Base-by-base conservation (phyloP, 495 filamentous ascomycete genomes). In the Thozetella sp. region DNA sequence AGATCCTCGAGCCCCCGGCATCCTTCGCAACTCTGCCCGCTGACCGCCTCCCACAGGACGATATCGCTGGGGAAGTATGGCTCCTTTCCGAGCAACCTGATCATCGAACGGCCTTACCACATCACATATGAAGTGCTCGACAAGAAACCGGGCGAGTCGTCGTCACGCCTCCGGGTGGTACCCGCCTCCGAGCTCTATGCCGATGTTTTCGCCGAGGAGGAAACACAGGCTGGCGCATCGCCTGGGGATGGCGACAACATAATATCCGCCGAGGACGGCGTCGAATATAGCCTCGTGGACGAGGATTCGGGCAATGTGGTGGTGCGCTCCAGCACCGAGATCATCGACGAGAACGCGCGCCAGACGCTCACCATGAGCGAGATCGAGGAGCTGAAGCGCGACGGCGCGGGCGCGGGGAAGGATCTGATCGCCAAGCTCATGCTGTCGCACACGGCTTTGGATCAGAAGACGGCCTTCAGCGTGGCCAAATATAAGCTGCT, bases 401-500 rank as follows among this genome's bases (percentile, higher is more conserved):
- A 90, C 43, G 88, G 87, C 1, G 86, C 82, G 30, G 87, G 87
- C 22, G 89, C 91, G 0, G 95, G 95, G 10, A 91, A 90, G 72
- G 93, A 96, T 46, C 81, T 99, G 37, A 92, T 99, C 54, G 87
- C 88, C 34, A 95, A 91, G 71, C 82, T 99, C 2, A 75, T 99
- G 68, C 80, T 90, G 20, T 92, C 90, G 15, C 95, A 99, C 74
- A 84, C 86, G 2, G 90, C 88, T 0, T 76, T 98, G 25, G 93
- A 96, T 61, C 89, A 99, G 77, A 99, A 98, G 78, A 97, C 95
- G 0, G 83, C 88, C 1, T 99, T 96, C 72, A 92, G 91, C 4
- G 76, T 97, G 20, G 93, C 93, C 22, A 99, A 99, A 70, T 99
- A 99, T 68, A 96, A 93, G 51, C 77, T 98, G 17, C 83, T 95